Evolutionary conservation across 352 stramenopile genomes (phyloP).

Genomic region (Globisporangium polare): DNA sequence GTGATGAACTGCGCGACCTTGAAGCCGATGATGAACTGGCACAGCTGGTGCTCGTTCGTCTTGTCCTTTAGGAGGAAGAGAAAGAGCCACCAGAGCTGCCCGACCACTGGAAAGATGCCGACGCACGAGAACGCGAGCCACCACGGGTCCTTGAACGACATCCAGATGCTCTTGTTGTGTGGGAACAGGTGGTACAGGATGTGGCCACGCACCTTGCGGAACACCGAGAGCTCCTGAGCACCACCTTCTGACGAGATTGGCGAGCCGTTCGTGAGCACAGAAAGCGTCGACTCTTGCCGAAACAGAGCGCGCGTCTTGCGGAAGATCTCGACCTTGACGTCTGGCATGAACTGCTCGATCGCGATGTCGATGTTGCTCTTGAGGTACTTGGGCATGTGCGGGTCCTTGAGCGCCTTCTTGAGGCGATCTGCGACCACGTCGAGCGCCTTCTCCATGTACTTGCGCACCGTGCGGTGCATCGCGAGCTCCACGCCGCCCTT

Average conservation of each 20-base stretch:
- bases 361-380: constrained; percentile 82
- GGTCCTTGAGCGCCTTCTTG: constrained; percentile 77
- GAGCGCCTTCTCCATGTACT: constrained; percentile 73
- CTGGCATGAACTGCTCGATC: constrained; percentile 85
- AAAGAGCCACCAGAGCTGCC: constrained; percentile 89
- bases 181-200: constrained; percentile 88
- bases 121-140: constrained; percentile 77
- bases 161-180: constrained; percentile 87
- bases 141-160: constrained; percentile 76
- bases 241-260: not conserved
- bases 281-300: constrained; percentile 20
- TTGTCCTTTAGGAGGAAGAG: constrained; percentile 91
- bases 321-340: constrained; percentile 89
- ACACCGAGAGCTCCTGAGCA: constrained; percentile 25
- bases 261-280: not conserved
- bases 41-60: constrained; percentile 91
- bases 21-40: constrained; percentile 90
- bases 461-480: constrained; percentile 74
- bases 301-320: constrained; percentile 80
- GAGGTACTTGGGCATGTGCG: constrained; percentile 79
- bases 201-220: constrained; percentile 53
- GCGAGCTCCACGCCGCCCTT: constrained; percentile 79
- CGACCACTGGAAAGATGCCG: constrained; percentile 79
- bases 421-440: constrained; percentile 73
- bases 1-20: constrained; percentile 90